Conservation (phyloP, 495 filamentous ascomycete species). For the Staphylotrichum longicolle region DNA sequence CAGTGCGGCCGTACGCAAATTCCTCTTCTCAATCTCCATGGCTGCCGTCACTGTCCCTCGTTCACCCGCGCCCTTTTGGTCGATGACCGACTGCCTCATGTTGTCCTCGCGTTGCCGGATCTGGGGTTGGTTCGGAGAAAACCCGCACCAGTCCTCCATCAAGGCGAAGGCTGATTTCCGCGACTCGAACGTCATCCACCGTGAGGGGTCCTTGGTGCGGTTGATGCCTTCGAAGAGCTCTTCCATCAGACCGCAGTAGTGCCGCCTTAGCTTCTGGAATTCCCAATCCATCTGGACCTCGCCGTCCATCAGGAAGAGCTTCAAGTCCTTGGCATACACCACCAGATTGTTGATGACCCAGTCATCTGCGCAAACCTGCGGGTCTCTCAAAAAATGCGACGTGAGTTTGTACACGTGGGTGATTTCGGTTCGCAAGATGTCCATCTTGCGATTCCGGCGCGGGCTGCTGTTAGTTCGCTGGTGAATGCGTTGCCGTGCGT, state of each 20-base stretch:
- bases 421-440: constrained; percentile 86
- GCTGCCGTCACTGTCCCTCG: constrained; percentile 74
- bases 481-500: constrained; percentile 84
- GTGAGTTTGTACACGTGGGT: constrained; percentile 94
- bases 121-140: constrained; percentile 84
- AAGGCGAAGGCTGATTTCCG: constrained; percentile 89
- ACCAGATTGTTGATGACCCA: constrained; percentile 90
- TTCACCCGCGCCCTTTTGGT: constrained; percentile 60
- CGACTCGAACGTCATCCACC: constrained; percentile 95
- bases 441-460: constrained; percentile 72
- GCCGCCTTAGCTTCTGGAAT: constrained; percentile 84
- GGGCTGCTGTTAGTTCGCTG: constrained; percentile 74
- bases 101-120: constrained; percentile 80
- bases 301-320: constrained; percentile 87
- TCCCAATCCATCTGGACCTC: constrained; percentile 97
- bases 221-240: constrained; percentile 91
- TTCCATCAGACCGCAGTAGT: constrained; percentile 92
- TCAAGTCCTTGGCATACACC: constrained; percentile 85
- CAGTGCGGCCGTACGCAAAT: constrained; percentile 82
- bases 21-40: constrained; percentile 94
- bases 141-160: constrained; percentile 99
- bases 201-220: constrained; percentile 75
- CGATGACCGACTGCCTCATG: constrained; percentile 77
- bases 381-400: constrained; percentile 79
- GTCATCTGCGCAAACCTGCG: constrained; percentile 80